Percentiles rank a stretch among this genome's conserved stretches.
Evolutionary conservation across 2,329 filamentous ascomycete genomes (phyloP).

Genomic region (Botrytis squamosa): DNA sequence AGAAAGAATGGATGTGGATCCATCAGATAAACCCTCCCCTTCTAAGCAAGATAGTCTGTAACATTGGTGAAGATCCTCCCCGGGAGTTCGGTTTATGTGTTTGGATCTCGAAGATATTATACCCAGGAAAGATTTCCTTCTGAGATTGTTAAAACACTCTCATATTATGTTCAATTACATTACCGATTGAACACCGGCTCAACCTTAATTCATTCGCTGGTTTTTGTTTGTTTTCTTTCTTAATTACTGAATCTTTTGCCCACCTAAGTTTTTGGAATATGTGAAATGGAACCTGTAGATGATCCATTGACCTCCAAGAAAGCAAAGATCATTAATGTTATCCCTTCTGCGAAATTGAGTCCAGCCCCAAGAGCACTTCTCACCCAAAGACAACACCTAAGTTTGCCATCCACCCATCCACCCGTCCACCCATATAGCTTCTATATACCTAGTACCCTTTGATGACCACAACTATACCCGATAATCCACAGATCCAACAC

Average conservation of each 20-base stretch:
- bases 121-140: neutral
- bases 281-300: neutral
- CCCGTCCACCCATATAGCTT: neutral
- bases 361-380: neutral
- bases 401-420: neutral
- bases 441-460: neutral
- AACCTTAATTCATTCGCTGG: neutral
- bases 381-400: neutral
- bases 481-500: neutral
- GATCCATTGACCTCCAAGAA: neutral
- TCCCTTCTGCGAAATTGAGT: neutral
- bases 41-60: neutral
- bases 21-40: neutral
- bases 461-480: neutral
- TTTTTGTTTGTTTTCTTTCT: neutral
- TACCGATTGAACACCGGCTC: neutral
- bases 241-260: neutral
- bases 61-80: neutral
- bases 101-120: slow-evolving; percentile 8
- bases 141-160: neutral
- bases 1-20: slow-evolving; percentile 21
- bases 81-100: slow-evolving; percentile 7
- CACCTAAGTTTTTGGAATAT: neutral
- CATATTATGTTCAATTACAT: neutral
- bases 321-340: neutral